Evolutionary conservation across 495 filamentous ascomycete species (phyloP), one percentile per base, ranked within the genome.

Genomic region (Beverwykella pulmonaria): DNA sequence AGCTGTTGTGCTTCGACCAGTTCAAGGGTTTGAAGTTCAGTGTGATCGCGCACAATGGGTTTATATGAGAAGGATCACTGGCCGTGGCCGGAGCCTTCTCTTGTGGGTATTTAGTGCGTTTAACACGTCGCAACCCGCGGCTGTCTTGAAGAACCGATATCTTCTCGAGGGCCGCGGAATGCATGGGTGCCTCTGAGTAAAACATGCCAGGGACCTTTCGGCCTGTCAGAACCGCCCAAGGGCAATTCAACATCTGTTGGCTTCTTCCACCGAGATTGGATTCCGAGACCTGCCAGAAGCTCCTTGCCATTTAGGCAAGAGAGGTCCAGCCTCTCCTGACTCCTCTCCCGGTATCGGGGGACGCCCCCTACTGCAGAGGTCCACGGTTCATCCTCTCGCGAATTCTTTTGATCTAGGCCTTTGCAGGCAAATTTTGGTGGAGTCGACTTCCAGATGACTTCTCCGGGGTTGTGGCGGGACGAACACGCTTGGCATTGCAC

Each of bases 301-400:
- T 62, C 59, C 2, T 29, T 27, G 39, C 41, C 15, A 4, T 27
- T n/a, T 20, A 12, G 53, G 30, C 9, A 32, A 23, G 39, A 53
- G 59, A 55, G 60, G 59, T 25, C 65, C 59, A 63, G 36, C 29
- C 65, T 69, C 65, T 22, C 39, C 49, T 54, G 50, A 68, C 29
- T 53, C 60, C 48, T 32, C 39, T 30, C 44, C 53, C 36, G 41
- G 69, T 56, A 49, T 59, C 58, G 69, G 59, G 69, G 64, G 63
- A 29, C 65, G 25, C 32, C 65, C 60, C 69, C 61, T 71, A 61
- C 64, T 65, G 52, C 65, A 67, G 30, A 65, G 63, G 68, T 62
- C 62, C 67, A 61, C 25, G 19, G 30, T 23, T 26, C 19, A 10
- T n/a, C 39, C 17, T 10, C 17, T 44, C 32, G 32, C 32, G 17